These are phyloP conservation scores for Biscogniauxia sp. DNA, from an alignment of 2,329 filamentous ascomycete genomes.

Conservation along the genomic window DNA sequence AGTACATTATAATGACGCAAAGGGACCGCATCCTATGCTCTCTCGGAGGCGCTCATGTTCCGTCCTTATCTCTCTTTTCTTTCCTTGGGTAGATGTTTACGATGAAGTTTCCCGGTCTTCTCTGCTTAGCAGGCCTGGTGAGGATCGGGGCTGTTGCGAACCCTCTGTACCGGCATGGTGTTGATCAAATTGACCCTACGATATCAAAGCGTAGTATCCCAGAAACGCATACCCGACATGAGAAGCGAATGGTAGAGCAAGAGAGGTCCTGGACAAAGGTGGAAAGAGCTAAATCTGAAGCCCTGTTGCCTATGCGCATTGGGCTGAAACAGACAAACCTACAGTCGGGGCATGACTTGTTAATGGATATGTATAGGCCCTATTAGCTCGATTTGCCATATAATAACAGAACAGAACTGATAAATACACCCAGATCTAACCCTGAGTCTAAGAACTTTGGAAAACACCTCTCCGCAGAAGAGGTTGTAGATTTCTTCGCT, in stretches of 20 bases:
- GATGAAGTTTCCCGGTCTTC: conserved; percentile 21
- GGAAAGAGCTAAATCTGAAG: conserved; percentile 20
- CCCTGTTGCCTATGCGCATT: conserved; percentile 26
- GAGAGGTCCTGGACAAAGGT: conserved; percentile 23
- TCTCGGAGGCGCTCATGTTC: not conserved
- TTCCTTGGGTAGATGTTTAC: conserved; percentile 2
- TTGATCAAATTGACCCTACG: not conserved
- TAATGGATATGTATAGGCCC: conserved; percentile 28
- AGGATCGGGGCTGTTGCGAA: conserved; percentile 15
- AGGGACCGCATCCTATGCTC: not conserved
- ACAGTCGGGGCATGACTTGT: conserved; percentile 22
- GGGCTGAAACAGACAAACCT: conserved; percentile 28
- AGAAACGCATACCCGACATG: conserved; percentile 24
- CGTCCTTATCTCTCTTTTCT: not conserved
- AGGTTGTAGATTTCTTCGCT: conserved; percentile 39
- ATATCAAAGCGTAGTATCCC: conserved; percentile 20
- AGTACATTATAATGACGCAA: conserved; percentile 10
- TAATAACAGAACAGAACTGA: conserved; percentile 3
- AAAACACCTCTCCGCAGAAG: conserved; percentile 36
- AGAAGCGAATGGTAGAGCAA: conserved; percentile 20
- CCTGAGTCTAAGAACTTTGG: conserved; percentile 38
- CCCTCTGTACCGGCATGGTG: conserved; percentile 13
- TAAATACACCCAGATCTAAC: conserved; percentile 28
- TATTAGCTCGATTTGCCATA: too few relatives aligned
- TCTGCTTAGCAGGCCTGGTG: conserved; percentile 15